Conservation (phyloP, 2,329 filamentous ascomycete genomes). For the Fusarium avenaceum region DNA sequence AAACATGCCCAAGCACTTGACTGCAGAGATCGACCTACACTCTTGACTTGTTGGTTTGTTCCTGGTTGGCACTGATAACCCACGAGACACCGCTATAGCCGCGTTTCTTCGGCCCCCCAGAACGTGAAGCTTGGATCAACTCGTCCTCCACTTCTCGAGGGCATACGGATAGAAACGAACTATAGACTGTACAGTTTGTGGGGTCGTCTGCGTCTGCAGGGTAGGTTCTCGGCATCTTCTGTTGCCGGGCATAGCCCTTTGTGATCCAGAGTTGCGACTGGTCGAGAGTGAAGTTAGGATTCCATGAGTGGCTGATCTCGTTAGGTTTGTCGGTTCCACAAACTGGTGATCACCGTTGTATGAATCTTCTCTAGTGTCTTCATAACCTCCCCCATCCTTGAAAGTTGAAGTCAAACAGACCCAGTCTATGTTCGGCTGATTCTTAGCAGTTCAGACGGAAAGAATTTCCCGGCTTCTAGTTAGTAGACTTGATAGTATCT, state of each 20-base stretch:
- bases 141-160: neutral
- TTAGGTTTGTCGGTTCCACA: neutral
- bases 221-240: constrained; percentile 15
- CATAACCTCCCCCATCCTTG: neutral
- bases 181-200: constrained; percentile 6
- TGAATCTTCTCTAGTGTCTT: neutral
- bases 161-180: neutral
- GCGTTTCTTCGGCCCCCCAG: neutral
- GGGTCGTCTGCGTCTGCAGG: constrained; percentile 2
- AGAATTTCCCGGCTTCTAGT: constrained; percentile 2
- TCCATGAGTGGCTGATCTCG: neutral
- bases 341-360: neutral
- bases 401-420: constrained; percentile 7
- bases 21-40: neutral
- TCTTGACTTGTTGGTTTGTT: neutral
- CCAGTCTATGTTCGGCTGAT: constrained; percentile 11
- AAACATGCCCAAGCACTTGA: neutral
- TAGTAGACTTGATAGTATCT: constrained; percentile 1
- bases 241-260: constrained; percentile 4
- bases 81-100: constrained; percentile 6
- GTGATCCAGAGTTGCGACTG: neutral
- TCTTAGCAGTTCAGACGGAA: neutral
- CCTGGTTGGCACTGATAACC: neutral
- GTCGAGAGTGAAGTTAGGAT: neutral
- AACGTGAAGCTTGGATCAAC: constrained; percentile 13